These are phyloP conservation scores for Lepidium didymum DNA, from an alignment of 345 rosid genomes.

Conservation along the genomic window DNA sequence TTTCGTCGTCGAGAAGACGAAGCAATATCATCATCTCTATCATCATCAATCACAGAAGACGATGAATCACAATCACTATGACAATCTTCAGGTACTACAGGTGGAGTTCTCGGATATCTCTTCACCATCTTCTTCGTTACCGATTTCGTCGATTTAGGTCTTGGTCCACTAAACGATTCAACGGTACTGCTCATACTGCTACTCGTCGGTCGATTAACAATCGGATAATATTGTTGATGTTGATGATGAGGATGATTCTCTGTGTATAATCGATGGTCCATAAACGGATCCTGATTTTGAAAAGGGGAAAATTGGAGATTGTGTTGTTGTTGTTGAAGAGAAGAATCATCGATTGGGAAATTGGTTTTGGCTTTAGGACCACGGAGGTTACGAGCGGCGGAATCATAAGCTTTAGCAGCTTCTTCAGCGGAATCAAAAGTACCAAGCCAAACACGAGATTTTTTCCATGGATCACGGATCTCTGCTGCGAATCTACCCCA, in stretches of 20 bases:
- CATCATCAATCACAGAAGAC: slow-evolving; percentile 69
- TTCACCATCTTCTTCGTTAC: neutral
- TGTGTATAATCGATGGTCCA: slow-evolving; percentile 38
- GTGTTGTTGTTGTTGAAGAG: neutral
- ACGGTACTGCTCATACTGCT: slow-evolving; percentile 96
- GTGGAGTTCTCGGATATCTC: slow-evolving; percentile 52
- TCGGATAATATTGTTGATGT: neutral
- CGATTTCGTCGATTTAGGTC: slow-evolving; percentile 21
- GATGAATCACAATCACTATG: slow-evolving; percentile 92
- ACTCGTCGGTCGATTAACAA: slow-evolving; percentile 51
- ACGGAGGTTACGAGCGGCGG: slow-evolving; percentile 70
- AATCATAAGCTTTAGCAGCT: slow-evolving; percentile 83
- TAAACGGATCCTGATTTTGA: slow-evolving; percentile 20
- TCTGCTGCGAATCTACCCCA: slow-evolving; percentile 93
- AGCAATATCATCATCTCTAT: slow-evolving; percentile 32
- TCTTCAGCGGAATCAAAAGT: slow-evolving; percentile 86
- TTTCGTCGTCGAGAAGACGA: slow-evolving; percentile 40
- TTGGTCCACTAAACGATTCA: slow-evolving; percentile 81
- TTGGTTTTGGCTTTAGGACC: slow-evolving; percentile 89
- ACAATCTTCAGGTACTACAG: slow-evolving; percentile 70
- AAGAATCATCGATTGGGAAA: slow-evolving; percentile 33
- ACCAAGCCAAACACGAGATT: slow-evolving; percentile 87
- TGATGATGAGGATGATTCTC: neutral
- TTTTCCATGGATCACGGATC: slow-evolving; percentile 86
- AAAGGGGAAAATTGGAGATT: slow-evolving; percentile 13